A percentile compares a stretch with the other conserved stretches of the same genome.
Evolutionary conservation across 768 basidiomycete genomes (phyloP).

Genomic region (Myochromella boudieri): DNA sequence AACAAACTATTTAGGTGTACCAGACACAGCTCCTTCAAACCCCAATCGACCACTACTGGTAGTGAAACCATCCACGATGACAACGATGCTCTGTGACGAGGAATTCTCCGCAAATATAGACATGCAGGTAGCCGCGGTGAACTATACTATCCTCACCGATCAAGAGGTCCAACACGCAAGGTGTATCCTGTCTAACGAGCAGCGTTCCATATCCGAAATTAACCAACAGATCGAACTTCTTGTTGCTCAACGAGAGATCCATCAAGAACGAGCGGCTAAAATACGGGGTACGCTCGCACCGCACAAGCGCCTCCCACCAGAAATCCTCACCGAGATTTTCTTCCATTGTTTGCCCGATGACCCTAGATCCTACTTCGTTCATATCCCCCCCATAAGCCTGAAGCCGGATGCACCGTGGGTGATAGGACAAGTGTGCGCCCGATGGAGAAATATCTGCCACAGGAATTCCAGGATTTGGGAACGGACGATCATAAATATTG

Average conservation of each 20-base stretch:
- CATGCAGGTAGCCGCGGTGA: too few species aligned
- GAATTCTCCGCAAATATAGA: too few species aligned
- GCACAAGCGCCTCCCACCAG: conserved; percentile 11
- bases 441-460: neutral
- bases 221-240: neutral
- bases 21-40: too few species aligned
- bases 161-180: conserved; percentile 4
- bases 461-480: neutral
- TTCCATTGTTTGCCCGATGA: conserved; percentile 1
- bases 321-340: conserved; percentile 13
- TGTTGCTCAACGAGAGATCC: conserved; percentile 2
- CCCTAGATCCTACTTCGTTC: neutral
- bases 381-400: neutral
- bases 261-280: conserved; percentile 3
- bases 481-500: neutral
- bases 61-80: too few species aligned
- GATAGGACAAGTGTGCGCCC: neutral
- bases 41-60: too few species aligned
- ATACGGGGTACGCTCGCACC: conserved; percentile 10
- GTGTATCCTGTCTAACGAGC: neutral
- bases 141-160: too few species aligned
- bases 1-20: too few species aligned
- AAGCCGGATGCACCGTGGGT: neutral
- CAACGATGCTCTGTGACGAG: too few species aligned
- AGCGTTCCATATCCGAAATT: conserved; percentile 5